These are phyloP conservation scores for Prunus mongolica DNA, from an alignment of 306 rosid species.

Conservation along the genomic window DNA sequence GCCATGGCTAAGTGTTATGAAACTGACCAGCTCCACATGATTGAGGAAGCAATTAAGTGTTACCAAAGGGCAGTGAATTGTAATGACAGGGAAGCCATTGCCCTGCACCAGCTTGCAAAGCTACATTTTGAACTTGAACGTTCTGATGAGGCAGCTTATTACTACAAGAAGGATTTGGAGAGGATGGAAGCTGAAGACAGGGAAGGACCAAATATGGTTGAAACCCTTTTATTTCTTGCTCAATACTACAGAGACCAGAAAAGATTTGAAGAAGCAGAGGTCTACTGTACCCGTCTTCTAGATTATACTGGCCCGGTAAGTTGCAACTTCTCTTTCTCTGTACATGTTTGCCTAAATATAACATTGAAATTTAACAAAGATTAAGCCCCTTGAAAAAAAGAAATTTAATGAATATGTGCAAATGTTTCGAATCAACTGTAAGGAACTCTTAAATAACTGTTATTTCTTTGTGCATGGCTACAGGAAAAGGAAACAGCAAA, in stretches of 20 bases:
- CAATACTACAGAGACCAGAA: slow-evolving; percentile 48
- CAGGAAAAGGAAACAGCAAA: slow-evolving; percentile 97
- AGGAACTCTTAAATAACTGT: neutral
- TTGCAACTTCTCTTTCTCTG: neutral
- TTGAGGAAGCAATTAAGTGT: slow-evolving; percentile 85
- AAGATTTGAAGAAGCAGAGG: slow-evolving; percentile 83
- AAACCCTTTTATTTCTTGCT: slow-evolving; percentile 80
- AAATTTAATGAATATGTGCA: neutral
- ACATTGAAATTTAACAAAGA: neutral
- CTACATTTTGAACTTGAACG: slow-evolving; percentile 65
- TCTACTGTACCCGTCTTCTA: slow-evolving; percentile 92
- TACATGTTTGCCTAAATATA: neutral
- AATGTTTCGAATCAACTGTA: neutral
- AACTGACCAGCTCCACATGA: slow-evolving; percentile 80
- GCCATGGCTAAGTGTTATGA: slow-evolving; percentile 96
- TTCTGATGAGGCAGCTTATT: slow-evolving; percentile 84
- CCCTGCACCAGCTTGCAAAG: slow-evolving; percentile 81
- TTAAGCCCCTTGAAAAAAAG: neutral
- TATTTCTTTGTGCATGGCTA: slow-evolving; percentile 19
- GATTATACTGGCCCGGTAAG: slow-evolving; percentile 95
- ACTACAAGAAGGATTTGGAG: slow-evolving; percentile 87
- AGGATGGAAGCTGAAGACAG: slow-evolving; percentile 96
- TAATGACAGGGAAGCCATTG: slow-evolving; percentile 92
- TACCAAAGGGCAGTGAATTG: slow-evolving; percentile 81
- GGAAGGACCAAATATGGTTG: slow-evolving; percentile 96